These are phyloP conservation scores for Biscogniauxia marginata DNA, from an alignment of 2,329 filamentous ascomycete genomes.

Conservation along the genomic window DNA sequence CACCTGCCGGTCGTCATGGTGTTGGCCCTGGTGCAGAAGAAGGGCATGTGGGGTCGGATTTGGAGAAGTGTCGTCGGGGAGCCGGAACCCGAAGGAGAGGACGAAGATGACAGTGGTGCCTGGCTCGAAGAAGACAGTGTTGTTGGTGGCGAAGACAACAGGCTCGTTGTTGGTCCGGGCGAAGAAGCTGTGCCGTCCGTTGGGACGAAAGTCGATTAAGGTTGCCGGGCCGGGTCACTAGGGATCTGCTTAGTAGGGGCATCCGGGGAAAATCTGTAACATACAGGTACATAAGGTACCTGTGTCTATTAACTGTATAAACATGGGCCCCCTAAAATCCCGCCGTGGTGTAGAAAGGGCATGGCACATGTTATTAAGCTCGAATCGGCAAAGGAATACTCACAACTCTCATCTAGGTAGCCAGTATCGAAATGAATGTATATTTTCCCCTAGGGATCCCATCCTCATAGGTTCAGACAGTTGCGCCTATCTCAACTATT, in stretches of 20 bases:
- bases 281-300: constrained; percentile 4
- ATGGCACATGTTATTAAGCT: background rate
- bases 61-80: constrained; percentile 66
- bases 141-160: background rate
- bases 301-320: constrained; percentile 7
- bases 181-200: background rate
- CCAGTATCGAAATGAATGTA: background rate
- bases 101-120: constrained; percentile 56
- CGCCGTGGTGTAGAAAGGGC: background rate
- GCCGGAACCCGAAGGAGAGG: constrained; percentile 55
- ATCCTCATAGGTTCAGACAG: background rate
- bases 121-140: constrained; percentile 13
- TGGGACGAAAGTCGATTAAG: constrained; percentile 4
- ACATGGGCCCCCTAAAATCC: background rate
- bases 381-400: background rate
- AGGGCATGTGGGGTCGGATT: constrained; percentile 83
- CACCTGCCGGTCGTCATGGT: constrained; percentile 89
- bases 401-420: background rate
- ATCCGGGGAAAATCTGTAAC: constrained; percentile 12
- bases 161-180: constrained; percentile 6
- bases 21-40: constrained; percentile 88
- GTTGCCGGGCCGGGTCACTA: constrained; percentile 1
- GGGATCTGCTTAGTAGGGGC: constrained; percentile 3
- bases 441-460: background rate
- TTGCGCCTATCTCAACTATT: background rate